Conservation (phyloP, 1,139 yeast species). For the Candida neerlandica region DNA sequence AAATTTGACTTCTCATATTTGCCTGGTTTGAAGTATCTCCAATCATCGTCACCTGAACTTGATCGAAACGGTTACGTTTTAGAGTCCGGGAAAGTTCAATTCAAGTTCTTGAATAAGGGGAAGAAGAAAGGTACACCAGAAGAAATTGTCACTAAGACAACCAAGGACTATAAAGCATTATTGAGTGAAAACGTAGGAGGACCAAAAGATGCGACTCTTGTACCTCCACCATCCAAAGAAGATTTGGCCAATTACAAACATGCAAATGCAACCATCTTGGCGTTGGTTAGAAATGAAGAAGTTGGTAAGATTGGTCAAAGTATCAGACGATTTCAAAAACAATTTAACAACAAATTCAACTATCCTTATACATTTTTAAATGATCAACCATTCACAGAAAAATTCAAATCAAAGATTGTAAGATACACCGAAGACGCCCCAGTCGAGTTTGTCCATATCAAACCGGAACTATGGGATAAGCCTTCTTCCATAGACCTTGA, state of each 20-base stretch:
- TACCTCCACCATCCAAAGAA: slow-evolving; percentile 38
- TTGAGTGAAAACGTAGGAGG: slow-evolving; percentile 39
- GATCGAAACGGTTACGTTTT: slow-evolving; percentile 18
- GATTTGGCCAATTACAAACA: slow-evolving; percentile 27
- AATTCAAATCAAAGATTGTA: slow-evolving; percentile 50
- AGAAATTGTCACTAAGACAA: slow-evolving; percentile 37
- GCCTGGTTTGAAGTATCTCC: slow-evolving; percentile 8
- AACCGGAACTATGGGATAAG: slow-evolving; percentile 61
- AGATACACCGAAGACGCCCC: slow-evolving; percentile 47
- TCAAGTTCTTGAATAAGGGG: slow-evolving; percentile 35
- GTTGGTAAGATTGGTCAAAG: slow-evolving; percentile 49
- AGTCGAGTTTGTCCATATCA: slow-evolving; percentile 60
- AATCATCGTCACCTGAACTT: slow-evolving; percentile 5
- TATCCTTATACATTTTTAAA: slow-evolving; percentile 84
- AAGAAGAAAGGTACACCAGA: slow-evolving; percentile 29
- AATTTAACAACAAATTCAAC: slow-evolving; percentile 67
- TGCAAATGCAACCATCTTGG: slow-evolving; percentile 75
- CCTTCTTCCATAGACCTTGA: slow-evolving; percentile 57
- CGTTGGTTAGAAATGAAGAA: slow-evolving; percentile 72
- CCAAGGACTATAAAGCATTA: slow-evolving; percentile 32
- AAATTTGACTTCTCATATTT: slow-evolving; percentile 15
- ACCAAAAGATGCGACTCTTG: slow-evolving; percentile 49
- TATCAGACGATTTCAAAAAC: slow-evolving; percentile 58
- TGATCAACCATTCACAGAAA: slow-evolving; percentile 63
- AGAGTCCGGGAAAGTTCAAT: slow-evolving; percentile 32